Evolutionary conservation across 2,329 filamentous ascomycete genomes (phyloP), one percentile per base, ranked within the genome.

Genomic region (Cytospora paraplurivora): DNA sequence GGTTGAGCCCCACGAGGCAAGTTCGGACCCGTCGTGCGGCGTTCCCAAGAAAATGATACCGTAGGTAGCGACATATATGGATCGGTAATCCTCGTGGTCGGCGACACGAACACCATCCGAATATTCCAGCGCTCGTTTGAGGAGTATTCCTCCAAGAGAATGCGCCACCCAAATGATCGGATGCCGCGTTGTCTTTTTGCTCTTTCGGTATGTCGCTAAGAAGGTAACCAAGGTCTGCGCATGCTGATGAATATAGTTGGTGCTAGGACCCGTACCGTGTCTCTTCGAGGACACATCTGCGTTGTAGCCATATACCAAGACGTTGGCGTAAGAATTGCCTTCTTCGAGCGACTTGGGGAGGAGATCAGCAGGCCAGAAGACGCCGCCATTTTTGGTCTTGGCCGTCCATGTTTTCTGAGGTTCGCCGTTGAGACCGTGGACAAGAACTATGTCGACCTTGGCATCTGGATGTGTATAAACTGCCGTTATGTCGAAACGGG

Each of bases 91-190:
- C 65, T 90, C 85, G 44, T 87, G 83, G 68, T 85, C 81, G 62
- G 83, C 81, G 49, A 81, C 81, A 8, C 79, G 80, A 13, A 90
- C 72, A 69, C 86, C 88, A 68, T 85, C 83, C 53, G 87, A 89
- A 72, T 89, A 87, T 56, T 90, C 81, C 55, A 93, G 76, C 1
- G 88, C 87, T 54, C 87, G 80, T 74, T 93, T 93, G 58, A 89
- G 82, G 1, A 93, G 77, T 64, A 92, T 85, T 7, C 90, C 90
- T 4, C 90, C 90, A 1, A 93, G 78, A 59, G 88, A 90, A 73
- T 93, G 90, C 57, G 84, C 88, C 41, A 93, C 84, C 80, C 89
- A 93, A 66, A 93, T 87, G 68, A 93, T 90, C 6, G 90, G 88
- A 52, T 87, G 85, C 32, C 81, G 79, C 38, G 78, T 76, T 6